Evolutionary conservation across 2,329 filamentous ascomycete species (phyloP).

Genomic region (Epicoccum nigrum): DNA sequence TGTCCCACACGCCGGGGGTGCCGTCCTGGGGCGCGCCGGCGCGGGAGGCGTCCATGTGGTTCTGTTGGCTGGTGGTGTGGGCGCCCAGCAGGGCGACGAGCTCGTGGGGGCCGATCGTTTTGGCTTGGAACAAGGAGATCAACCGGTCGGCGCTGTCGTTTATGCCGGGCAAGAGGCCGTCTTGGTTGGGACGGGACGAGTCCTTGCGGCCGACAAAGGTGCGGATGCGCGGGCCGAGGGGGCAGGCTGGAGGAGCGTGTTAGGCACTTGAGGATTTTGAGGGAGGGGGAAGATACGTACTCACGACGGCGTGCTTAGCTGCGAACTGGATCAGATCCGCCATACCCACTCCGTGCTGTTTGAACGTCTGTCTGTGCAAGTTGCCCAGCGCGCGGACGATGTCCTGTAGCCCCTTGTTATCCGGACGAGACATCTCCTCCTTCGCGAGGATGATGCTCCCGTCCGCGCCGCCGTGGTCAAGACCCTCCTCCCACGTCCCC

Average conservation of each 20-base stretch:
- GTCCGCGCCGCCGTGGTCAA: slow-evolving; percentile 34
- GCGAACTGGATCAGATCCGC: slow-evolving; percentile 44
- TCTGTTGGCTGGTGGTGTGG: slow-evolving; percentile 40
- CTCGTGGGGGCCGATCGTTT: slow-evolving; percentile 41
- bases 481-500: slow-evolving; percentile 28
- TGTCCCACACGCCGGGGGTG: slow-evolving; percentile 44
- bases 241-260: slow-evolving; percentile 23
- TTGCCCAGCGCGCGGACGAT: slow-evolving; percentile 18
- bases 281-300: slow-evolving; percentile 1
- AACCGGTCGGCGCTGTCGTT: slow-evolving; percentile 33
- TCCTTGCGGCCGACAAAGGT: slow-evolving; percentile 43
- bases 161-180: slow-evolving; percentile 36
- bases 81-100: slow-evolving; percentile 42
- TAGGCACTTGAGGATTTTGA: background rate
- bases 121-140: slow-evolving; percentile 42
- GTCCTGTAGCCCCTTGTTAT: slow-evolving; percentile 32
- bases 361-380: slow-evolving; percentile 11
- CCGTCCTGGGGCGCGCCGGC: slow-evolving; percentile 36
- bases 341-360: slow-evolving; percentile 36
- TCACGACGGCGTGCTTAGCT: slow-evolving; percentile 39
- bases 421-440: slow-evolving; percentile 23
- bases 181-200: slow-evolving; percentile 23
- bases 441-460: slow-evolving; percentile 32
- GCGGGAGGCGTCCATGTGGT: slow-evolving; percentile 28
- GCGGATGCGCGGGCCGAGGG: slow-evolving; percentile 40